phyloP scores from a whole-genome alignment of 2,329 filamentous ascomycete species.

The Colletotrichum plurivorum region DNA sequence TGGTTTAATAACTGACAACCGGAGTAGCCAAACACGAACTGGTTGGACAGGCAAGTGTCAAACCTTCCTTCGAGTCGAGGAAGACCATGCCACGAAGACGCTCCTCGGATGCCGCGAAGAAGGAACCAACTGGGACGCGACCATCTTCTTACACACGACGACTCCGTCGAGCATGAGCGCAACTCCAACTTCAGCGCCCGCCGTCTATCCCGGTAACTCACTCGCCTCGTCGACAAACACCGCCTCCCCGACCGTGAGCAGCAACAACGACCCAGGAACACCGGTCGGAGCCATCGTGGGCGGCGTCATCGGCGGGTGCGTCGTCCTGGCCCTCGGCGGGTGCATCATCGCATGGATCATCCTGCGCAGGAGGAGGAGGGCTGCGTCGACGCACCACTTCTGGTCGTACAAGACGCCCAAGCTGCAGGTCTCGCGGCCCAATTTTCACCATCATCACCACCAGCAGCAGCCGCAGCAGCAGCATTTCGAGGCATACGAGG shows the following conservation, averaged over 20 bases:
- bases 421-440: no score
- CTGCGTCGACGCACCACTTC: background rate
- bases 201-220: background rate
- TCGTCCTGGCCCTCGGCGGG: conserved; percentile 11
- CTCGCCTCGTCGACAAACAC: background rate
- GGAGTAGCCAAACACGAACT: background rate
- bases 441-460: no score
- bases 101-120: conserved; percentile 24
- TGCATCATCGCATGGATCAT: conserved; percentile 24
- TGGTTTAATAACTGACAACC: background rate
- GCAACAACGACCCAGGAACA: background rate
- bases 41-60: conserved; percentile 21
- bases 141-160: conserved; percentile 13
- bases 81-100: conserved; percentile 11
- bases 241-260: background rate
- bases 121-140: conserved; percentile 6
- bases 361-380: background rate
- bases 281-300: conserved; percentile 22
- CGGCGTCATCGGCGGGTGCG: conserved; percentile 21
- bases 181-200: background rate
- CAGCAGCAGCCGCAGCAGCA: background rate
- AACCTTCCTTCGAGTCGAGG: conserved; percentile 23
- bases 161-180: background rate
- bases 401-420: background rate
- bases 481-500: background rate